Evolutionary conservation across 2,329 filamentous ascomycete genomes (phyloP).

Genomic region (Teratosphaeria nubilosa): DNA sequence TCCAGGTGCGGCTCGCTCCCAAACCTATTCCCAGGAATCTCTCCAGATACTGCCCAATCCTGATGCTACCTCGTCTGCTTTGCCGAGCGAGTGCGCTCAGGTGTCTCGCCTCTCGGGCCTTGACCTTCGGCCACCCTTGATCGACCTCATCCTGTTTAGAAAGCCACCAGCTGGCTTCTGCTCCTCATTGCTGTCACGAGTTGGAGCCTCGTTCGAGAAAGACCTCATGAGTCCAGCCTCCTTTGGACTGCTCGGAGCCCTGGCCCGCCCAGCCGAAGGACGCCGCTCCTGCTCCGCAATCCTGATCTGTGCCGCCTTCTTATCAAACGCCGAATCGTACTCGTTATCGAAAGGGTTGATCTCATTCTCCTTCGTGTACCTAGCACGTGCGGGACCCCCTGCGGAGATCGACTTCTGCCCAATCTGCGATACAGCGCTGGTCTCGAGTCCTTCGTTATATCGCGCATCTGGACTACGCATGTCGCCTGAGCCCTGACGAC

Average conservation of each 20-base stretch:
- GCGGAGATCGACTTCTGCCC: constrained; percentile 25
- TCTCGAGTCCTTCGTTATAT: constrained; percentile 17
- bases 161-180: constrained; percentile 49
- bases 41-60: not conserved
- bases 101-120: constrained; percentile 8
- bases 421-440: constrained; percentile 9
- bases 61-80: no score
- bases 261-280: constrained; percentile 8
- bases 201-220: constrained; percentile 35
- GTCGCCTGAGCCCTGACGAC: constrained; percentile 37
- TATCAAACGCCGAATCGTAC: constrained; percentile 58
- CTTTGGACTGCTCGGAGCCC: constrained; percentile 51
- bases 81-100: not conserved
- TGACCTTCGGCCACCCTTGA: constrained; percentile 54
- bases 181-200: not conserved
- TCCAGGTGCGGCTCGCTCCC: not conserved
- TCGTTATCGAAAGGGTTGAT: constrained; percentile 69
- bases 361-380: constrained; percentile 28
- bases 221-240: constrained; percentile 52
- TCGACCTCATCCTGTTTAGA: constrained; percentile 68
- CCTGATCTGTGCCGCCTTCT: constrained; percentile 50
- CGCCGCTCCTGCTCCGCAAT: constrained; percentile 36
- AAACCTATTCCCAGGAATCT: not conserved
- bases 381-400: constrained; percentile 31
- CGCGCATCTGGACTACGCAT: constrained; percentile 45